Conservation (phyloP, 2,329 filamentous ascomycete genomes). For the Neocatenulostroma microsporum region DNA sequence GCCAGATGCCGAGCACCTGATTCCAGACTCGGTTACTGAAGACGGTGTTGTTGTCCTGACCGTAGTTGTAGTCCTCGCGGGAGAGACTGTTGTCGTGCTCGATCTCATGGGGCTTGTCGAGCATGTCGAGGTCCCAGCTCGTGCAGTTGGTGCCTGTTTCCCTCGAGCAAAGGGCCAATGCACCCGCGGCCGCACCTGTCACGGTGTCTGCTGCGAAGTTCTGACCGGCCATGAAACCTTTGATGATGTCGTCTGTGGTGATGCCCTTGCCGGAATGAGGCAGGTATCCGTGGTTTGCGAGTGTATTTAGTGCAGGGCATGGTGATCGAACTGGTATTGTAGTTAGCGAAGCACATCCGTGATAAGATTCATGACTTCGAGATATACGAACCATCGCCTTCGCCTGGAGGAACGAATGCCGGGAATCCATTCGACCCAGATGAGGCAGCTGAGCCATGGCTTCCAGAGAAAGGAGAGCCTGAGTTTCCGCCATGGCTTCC, state of each 20-base stretch:
- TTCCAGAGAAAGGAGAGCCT: too few relatives aligned
- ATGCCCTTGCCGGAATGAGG: conserved; percentile 4
- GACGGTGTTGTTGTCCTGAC: conserved; percentile 4
- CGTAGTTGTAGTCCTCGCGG: conserved; percentile 34
- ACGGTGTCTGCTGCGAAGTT: conserved; percentile 6
- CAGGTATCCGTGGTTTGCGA: conserved; percentile 1
- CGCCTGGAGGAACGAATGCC: background rate
- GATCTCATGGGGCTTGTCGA: conserved; percentile 36
- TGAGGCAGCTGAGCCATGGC: too few relatives aligned
- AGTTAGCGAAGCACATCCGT: background rate
- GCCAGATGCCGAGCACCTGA: conserved; percentile 3
- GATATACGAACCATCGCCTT: conserved; percentile 1
- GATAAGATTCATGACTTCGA: background rate
- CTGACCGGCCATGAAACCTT: conserved; percentile 1
- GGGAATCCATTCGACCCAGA: background rate
- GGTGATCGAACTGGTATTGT: background rate
- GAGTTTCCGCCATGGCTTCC: background rate
- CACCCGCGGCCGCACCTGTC: conserved; percentile 1
- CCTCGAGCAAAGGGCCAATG: conserved; percentile 2
- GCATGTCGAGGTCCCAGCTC: conserved; percentile 5
- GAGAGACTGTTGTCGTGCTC: conserved; percentile 49
- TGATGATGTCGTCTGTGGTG: conserved; percentile 1
- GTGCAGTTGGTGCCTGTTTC: conserved; percentile 5
- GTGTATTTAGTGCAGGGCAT: conserved; percentile 3
- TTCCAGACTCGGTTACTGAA: conserved; percentile 3